Evolutionary conservation across 2,329 filamentous ascomycete genomes (phyloP).

Genomic region (Hymenoscyphus repandus): DNA sequence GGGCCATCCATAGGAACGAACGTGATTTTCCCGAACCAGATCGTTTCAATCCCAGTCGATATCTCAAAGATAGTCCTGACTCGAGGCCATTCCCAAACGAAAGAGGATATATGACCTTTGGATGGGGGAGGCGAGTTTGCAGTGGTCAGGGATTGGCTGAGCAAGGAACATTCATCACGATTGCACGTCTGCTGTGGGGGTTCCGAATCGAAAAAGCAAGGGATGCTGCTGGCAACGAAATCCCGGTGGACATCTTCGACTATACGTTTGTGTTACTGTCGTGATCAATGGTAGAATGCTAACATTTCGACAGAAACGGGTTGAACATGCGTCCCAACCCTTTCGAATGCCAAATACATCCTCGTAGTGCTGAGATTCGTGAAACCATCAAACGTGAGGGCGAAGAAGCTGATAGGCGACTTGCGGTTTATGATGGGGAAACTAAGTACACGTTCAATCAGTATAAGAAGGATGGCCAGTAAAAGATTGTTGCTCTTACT

Average conservation of each 20-base stretch:
- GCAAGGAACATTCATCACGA: constrained; percentile 14
- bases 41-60: constrained; percentile 42
- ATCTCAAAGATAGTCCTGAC: constrained; percentile 30
- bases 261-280: constrained; percentile 27
- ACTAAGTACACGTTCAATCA: constrained; percentile 18
- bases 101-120: constrained; percentile 47
- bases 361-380: constrained; percentile 22
- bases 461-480: constrained; percentile 4
- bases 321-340: constrained; percentile 27
- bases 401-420: constrained; percentile 14
- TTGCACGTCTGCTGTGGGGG: constrained; percentile 17
- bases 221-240: constrained; percentile 18
- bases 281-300: constrained; percentile 2
- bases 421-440: constrained; percentile 18
- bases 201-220: constrained; percentile 16
- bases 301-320: constrained; percentile 12
- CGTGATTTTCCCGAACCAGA: constrained; percentile 35
- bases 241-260: constrained; percentile 21
- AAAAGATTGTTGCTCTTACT: neutral
- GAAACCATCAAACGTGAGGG: constrained; percentile 18
- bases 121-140: constrained; percentile 48
- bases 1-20: constrained; percentile 26
- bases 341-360: constrained; percentile 31
- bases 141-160: constrained; percentile 46
- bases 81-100: constrained; percentile 49